Evolutionary conservation across 208 protist species (phyloP).

Genomic region (Strigomonas galati): DNA sequence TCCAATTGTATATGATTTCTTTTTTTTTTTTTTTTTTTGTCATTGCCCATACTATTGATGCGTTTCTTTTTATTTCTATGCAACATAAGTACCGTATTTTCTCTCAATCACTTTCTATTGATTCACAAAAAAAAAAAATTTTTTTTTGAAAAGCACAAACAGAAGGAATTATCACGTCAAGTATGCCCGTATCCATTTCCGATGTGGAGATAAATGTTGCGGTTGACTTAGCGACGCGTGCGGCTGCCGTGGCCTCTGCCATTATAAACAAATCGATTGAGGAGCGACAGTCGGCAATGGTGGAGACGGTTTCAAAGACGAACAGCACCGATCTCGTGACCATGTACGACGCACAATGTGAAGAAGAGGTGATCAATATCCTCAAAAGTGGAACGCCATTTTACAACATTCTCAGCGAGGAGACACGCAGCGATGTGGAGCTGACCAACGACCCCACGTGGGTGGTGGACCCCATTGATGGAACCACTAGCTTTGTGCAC

Average conservation of each 20-base stretch:
- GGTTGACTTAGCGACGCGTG: conserved; percentile 54
- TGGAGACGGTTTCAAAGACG: conserved; percentile 39
- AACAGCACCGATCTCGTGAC: conserved; percentile 66
- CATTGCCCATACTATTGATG: neutral
- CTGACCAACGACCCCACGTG: conserved; percentile 67
- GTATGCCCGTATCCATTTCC: conserved; percentile 14
- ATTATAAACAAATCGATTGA: conserved; percentile 67
- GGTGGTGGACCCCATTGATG: conserved; percentile 84
- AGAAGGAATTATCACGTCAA: neutral
- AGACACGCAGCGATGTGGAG: conserved; percentile 30
- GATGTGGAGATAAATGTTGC: conserved; percentile 58
- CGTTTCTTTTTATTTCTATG: too few species aligned
- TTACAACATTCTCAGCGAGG: conserved; percentile 70
- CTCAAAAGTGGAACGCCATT: conserved; percentile 49
- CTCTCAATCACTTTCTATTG: too few species aligned
- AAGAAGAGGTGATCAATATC: conserved; percentile 67
- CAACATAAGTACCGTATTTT: too few species aligned
- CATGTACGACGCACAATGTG: conserved; percentile 72
- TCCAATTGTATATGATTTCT: neutral
- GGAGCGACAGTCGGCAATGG: conserved; percentile 23
- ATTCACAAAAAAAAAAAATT: conserved; percentile 6
- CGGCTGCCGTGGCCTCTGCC: conserved; percentile 45
- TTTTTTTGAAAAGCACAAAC: neutral
- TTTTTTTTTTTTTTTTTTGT: conserved; percentile 8
- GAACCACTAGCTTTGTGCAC: conserved; percentile 77